phyloP scores from a whole-genome alignment of 805 yeast species.

The Teunomyces cretensis region DNA sequence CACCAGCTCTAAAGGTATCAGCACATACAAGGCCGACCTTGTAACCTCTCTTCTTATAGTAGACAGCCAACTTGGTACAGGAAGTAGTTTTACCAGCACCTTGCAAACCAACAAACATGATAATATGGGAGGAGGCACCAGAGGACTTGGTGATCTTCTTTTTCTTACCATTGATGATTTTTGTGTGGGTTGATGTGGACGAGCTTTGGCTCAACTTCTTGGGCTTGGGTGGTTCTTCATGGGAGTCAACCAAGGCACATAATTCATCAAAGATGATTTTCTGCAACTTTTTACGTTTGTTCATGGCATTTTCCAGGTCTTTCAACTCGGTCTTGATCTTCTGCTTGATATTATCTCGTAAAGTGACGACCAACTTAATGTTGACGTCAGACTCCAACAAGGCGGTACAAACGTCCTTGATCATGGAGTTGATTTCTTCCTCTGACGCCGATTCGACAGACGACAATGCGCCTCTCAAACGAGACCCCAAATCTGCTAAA shows the following conservation, averaged over 20 bases:
- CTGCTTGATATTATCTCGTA: slow-evolving; percentile 58
- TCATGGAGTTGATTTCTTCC: slow-evolving; percentile 47
- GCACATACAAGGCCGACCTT: slow-evolving; percentile 98
- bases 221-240: slow-evolving; percentile 68
- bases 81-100: slow-evolving; percentile 99
- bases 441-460: slow-evolving; percentile 41
- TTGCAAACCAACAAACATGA: slow-evolving; percentile 97
- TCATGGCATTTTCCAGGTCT: slow-evolving; percentile 49
- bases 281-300: slow-evolving; percentile 80
- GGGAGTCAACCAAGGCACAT: slow-evolving; percentile 78
- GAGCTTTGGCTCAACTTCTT: slow-evolving; percentile 58
- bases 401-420: slow-evolving; percentile 89
- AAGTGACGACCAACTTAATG: slow-evolving; percentile 72
- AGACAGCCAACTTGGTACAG: slow-evolving; percentile 94
- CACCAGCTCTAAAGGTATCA: slow-evolving; percentile 99
- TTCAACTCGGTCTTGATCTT: slow-evolving; percentile 57
- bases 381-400: slow-evolving; percentile 93
- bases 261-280: slow-evolving; percentile 94
- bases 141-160: slow-evolving; percentile 21
- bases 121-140: slow-evolving; percentile 46
- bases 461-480: slow-evolving; percentile 43
- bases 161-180: slow-evolving; percentile 29
- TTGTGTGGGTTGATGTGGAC: slow-evolving; percentile 11
- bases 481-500: slow-evolving; percentile 45
- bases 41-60: slow-evolving; percentile 88